Conservation (phyloP, 176 grass and related monocot species). For the Miscanthus lutarioriparius region DNA sequence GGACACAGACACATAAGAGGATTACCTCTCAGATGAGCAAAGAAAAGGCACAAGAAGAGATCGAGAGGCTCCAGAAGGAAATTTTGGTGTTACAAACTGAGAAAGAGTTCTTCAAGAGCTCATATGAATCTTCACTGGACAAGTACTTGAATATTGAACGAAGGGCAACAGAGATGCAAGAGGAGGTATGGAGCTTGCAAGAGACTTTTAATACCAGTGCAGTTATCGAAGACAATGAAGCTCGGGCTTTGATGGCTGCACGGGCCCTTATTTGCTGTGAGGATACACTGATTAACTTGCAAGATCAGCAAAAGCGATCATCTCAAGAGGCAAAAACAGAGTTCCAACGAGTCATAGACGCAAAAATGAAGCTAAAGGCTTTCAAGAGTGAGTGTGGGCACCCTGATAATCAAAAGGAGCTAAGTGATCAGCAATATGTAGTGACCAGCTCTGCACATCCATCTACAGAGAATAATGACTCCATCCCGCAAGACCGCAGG, state of each 20-base stretch:
- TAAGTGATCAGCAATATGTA: conserved; percentile 27
- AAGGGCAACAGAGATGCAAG: conserved; percentile 57
- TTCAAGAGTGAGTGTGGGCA: conserved; percentile 54
- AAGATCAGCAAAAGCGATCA: conserved; percentile 53
- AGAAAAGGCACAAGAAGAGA: conserved; percentile 65
- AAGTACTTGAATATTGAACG: conserved; percentile 79
- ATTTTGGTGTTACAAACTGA: conserved; percentile 77
- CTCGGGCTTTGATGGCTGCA: conserved; percentile 83
- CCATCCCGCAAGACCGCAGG: conserved; percentile 24
- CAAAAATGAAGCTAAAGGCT: conserved; percentile 55
- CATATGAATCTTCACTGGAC: conserved; percentile 55
- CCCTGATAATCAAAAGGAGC: conserved; percentile 27
- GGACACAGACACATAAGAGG: conserved; percentile 42
- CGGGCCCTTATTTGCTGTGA: conserved; percentile 76
- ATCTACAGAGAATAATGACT: conserved; percentile 10
- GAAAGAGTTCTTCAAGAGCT: conserved; percentile 83
- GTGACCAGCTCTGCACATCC: background rate
- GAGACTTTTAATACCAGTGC: conserved; percentile 60
- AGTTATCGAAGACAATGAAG: conserved; percentile 82
- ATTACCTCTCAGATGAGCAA: conserved; percentile 66
- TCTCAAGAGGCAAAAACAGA: conserved; percentile 55
- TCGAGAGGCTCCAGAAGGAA: conserved; percentile 76
- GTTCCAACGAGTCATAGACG: conserved; percentile 50
- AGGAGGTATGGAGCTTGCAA: conserved; percentile 76
- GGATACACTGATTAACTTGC: conserved; percentile 71